Evolutionary conservation across 2,329 filamentous ascomycete genomes (phyloP).

Genomic region (Cladobotryum mycophilum): DNA sequence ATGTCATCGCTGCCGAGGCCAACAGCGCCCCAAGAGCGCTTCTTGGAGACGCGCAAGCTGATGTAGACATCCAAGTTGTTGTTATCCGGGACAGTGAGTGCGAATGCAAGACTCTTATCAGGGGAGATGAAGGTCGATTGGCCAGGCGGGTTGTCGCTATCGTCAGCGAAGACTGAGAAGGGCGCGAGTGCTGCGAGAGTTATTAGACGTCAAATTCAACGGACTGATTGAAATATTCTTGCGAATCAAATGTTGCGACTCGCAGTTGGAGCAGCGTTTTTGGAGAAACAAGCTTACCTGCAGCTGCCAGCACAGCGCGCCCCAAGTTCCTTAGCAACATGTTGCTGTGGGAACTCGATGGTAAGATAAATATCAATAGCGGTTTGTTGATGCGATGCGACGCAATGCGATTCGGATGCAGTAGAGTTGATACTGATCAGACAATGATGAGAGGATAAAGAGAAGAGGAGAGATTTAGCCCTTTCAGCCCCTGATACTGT

Average conservation of each 20-base stretch:
- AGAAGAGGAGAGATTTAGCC: background rate
- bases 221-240: background rate
- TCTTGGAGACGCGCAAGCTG: constrained; percentile 41
- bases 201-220: background rate
- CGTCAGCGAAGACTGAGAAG: constrained; percentile 19
- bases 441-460: background rate
- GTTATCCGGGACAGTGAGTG: constrained; percentile 43
- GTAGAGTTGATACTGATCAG: background rate
- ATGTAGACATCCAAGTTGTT: constrained; percentile 46
- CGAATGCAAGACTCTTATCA: constrained; percentile 41
- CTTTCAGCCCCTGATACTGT: too few species aligned
- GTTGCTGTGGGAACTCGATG: background rate
- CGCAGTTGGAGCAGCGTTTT: background rate
- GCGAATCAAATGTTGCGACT: background rate
- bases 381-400: too few species aligned
- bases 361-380: background rate
- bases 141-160: constrained; percentile 22
- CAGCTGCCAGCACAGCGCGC: constrained; percentile 22
- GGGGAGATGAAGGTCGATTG: constrained; percentile 41
- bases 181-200: constrained; percentile 18
- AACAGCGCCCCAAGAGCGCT: constrained; percentile 46
- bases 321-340: constrained; percentile 26
- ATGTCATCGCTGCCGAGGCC: constrained; percentile 49
- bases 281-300: constrained; percentile 17
- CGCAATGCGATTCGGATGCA: too few species aligned